phyloP scores from a whole-genome alignment of 305 asterid species.

The Fraxinus baroniana region DNA sequence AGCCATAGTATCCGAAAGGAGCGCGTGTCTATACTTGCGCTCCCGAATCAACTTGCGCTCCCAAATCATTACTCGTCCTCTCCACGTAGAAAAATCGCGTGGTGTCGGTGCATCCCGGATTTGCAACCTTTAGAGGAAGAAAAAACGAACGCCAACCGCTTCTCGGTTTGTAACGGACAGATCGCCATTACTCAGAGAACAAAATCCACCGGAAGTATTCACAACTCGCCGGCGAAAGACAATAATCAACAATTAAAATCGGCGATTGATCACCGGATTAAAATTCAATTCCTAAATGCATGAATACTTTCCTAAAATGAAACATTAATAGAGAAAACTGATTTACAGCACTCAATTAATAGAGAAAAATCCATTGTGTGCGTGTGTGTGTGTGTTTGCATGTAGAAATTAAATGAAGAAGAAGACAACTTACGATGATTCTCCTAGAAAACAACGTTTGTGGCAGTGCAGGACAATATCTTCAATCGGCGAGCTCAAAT shows the following conservation, averaged over 20 bases:
- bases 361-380: neutral
- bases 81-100: constrained; percentile 20
- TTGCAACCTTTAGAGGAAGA: constrained; percentile 7
- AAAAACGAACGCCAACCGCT: constrained; percentile 41
- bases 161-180: constrained; percentile 27
- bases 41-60: too few species aligned
- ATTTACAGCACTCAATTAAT: constrained; percentile 1
- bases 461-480: neutral
- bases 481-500: neutral
- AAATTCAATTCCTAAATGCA: constrained; percentile 14
- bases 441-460: constrained; percentile 16
- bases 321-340: neutral
- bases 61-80: neutral
- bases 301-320: neutral
- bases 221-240: neutral
- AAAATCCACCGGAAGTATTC: neutral
- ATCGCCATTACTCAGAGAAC: neutral
- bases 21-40: constrained; percentile 25
- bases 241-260: neutral
- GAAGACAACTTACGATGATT: constrained; percentile 38
- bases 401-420: neutral
- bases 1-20: constrained; percentile 40
- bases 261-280: neutral
- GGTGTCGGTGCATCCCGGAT: neutral
- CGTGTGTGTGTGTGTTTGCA: neutral